Evolutionary conservation across 2,329 filamentous ascomycete species (phyloP).

Genomic region (Xylariales sp.): DNA sequence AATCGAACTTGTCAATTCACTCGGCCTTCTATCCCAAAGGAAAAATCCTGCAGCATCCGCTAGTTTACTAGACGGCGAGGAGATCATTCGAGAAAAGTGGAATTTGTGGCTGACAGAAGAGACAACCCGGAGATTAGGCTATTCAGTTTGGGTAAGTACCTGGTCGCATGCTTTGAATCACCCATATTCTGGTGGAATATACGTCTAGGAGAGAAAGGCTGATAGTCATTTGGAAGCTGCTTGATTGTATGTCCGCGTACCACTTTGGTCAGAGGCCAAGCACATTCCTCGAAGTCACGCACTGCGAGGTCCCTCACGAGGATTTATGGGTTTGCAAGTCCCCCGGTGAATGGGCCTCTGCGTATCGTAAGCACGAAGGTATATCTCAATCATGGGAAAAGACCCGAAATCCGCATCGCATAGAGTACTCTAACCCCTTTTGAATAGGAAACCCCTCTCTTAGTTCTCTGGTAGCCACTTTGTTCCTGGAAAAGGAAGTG

Average conservation of each 20-base stretch:
- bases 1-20: not conserved
- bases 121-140: not conserved
- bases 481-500: slow-evolving; percentile 1
- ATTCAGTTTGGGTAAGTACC: not conserved
- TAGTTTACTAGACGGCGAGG: no score
- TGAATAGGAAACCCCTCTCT: not conserved
- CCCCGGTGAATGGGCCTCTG: not conserved
- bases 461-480: not conserved
- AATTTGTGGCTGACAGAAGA: not conserved
- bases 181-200: no score
- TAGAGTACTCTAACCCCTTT: no score
- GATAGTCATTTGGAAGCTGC: not conserved
- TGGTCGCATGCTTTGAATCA: no score
- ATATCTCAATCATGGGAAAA: no score
- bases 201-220: no score
- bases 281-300: not conserved
- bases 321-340: not conserved
- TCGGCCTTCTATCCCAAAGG: no score
- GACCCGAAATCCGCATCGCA: not conserved
- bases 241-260: slow-evolving; percentile 3
- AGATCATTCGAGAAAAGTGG: no score
- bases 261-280: not conserved
- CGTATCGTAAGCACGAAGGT: not conserved
- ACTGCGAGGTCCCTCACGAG: not conserved
- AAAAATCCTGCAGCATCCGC: no score